Base-by-base conservation (phyloP, 805 yeast genomes). In the Pichia occidentalis region DNA sequence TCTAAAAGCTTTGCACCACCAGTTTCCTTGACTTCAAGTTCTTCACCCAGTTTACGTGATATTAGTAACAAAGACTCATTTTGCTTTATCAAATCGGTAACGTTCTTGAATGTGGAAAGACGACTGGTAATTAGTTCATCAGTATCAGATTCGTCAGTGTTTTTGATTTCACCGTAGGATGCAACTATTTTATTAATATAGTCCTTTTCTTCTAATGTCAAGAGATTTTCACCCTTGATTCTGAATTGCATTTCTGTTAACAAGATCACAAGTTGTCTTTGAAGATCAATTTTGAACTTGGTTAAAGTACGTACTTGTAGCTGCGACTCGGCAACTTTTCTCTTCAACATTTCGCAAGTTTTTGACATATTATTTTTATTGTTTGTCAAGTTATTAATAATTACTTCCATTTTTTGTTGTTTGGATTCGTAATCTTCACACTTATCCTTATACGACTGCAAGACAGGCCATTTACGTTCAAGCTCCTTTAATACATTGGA, bases 261-360 rank as follows among this genome's bases (percentile, higher is more conserved):
- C 25, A 87, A 67, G 34, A 69, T 71, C 48, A 84, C 85, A n/a
- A 92, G 71, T 56, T 90, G 97, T 29, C 78, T 75, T 6, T 94
- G 84, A 27, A 90, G 63, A 52, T 90, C 97, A 21, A 69, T 61
- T 29, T 80, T 72, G 46, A 80, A 77, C 40, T 70, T 73, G 31
- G 70, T 67, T 45, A 82, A 56, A 5, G 72, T 61, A 12, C 55
- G 60, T 11, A 70, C 53, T 47, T 76, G 80, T 19, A 63, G 56
- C 45, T 68, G 69, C 29, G 63, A 57, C 37, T 75, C 81, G 10
- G 59, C 52, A 24, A 55, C 46, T 33, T 56, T 63, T 34, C 52
- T 56, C 20, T 44, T 48, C 20, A 57, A 46, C n/a, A 48, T 37
- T 12, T 44, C 53, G 10, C 51, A 35, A 24, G 51, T 50, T 3